Evolutionary conservation across 192 early-diverging fungal genomes (phyloP), one percentile per base, ranked within the genome.

Genomic region (Umbelopsis isabellina): DNA sequence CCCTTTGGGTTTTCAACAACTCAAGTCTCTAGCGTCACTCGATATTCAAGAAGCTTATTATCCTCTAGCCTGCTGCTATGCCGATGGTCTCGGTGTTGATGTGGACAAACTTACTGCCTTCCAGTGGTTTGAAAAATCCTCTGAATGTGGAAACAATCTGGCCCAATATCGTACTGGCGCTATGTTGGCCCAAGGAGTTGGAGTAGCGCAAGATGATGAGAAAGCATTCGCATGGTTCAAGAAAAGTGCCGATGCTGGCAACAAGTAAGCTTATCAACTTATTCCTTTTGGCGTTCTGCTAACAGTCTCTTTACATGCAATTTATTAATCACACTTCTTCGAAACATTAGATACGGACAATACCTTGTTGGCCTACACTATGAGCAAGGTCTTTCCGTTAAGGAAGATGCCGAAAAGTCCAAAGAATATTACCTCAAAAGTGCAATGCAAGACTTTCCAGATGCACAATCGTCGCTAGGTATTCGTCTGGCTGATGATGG

Each of bases 401-500:
- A 66, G 8, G 65, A 65, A 11, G 68, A 79, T 47, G 18, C 44
- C n/a, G 37, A 15, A 13, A 55, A 44, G 22, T 67, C 74, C 4
- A 79, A 72, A 46, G 50, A 72, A 37, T 75, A 75, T 68, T 76
- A 69, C 35, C 45, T 65, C 30, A 46, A 49, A 58, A 79, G 78
- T 70, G 74, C 78, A n/a, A 68, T 72, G 22, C 74, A 79, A 58
- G 61, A 49, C 16, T 76, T 65, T 67, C 49, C 75, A 21, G 72
- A 73, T 69, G 71, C 75, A 50, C 68, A 77, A 48, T 68, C 76
- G 22, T 65, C 69, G 53, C 66, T 80, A 1, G 79, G 75, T 27
- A 70, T 75, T 37, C 27, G 53, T 25, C 49, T 72, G 3, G 33
- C 69, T 41, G 53, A 70, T 0, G 78, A 79, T 37, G 49, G 64